A percentile compares a stretch with the other conserved stretches of the same genome.
These are phyloP conservation scores for Ricinus communis DNA, from an alignment of 345 rosid genomes.

Conservation along the genomic window DNA sequence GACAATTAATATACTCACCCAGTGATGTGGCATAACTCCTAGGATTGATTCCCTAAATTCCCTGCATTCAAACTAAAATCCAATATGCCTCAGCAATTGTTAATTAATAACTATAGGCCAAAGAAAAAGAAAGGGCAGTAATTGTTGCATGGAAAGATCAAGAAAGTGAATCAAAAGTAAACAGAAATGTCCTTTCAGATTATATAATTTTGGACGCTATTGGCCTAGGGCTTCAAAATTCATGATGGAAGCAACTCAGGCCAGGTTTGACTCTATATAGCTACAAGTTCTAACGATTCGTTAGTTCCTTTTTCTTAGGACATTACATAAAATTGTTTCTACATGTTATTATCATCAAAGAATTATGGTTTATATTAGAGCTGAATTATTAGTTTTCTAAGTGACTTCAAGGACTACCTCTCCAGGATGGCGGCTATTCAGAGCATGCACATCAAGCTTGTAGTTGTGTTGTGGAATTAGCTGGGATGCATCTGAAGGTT, in stretches of 20 bases:
- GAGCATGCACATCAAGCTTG: conserved; percentile 84
- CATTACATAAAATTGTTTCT: background rate
- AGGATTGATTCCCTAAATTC: conserved; percentile 94
- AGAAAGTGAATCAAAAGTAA: background rate
- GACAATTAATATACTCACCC: conserved; percentile 55
- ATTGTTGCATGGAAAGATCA: background rate
- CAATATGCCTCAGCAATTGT: conserved; percentile 38
- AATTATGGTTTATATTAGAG: background rate
- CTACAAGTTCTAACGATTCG: background rate
- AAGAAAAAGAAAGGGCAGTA: conserved; percentile 12
- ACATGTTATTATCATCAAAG: background rate
- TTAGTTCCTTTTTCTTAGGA: background rate
- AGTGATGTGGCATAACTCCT: conserved; percentile 92
- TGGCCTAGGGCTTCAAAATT: background rate
- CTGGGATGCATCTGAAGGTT: conserved; percentile 67
- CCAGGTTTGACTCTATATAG: background rate
- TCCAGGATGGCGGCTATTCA: conserved; percentile 87
- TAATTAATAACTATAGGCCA: too few species aligned
- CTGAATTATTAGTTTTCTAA: background rate
- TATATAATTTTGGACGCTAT: background rate
- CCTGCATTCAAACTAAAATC: conserved; percentile 86
- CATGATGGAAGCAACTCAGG: background rate
- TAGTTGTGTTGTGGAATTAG: conserved; percentile 95
- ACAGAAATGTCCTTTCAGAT: background rate
- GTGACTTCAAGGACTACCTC: conserved; percentile 55